These are phyloP conservation scores for Globisporangium ultimum DNA, from an alignment of 352 stramenopile genomes.

Conservation along the genomic window DNA sequence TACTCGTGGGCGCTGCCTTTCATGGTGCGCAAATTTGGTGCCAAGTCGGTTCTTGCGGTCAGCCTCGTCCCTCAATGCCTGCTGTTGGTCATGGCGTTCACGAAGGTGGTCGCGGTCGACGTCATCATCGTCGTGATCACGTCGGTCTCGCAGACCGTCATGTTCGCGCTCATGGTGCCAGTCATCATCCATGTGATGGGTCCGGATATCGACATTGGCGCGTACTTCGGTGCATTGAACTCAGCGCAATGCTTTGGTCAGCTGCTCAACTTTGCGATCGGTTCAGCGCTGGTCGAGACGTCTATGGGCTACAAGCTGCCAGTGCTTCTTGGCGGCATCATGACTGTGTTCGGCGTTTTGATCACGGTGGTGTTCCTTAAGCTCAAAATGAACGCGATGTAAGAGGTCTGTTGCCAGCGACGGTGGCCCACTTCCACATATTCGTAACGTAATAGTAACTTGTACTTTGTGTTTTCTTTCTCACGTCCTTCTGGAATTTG, in stretches of 20 bases:
- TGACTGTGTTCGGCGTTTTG: slow-evolving; percentile 57
- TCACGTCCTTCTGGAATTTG: no score
- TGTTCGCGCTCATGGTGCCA: slow-evolving; percentile 49
- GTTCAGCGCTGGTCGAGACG: slow-evolving; percentile 30
- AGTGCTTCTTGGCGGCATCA: slow-evolving; percentile 20
- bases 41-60: slow-evolving; percentile 27
- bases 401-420: slow-evolving; percentile 1
- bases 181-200: slow-evolving; percentile 48
- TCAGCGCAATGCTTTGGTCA: slow-evolving; percentile 51
- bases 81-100: slow-evolving; percentile 45
- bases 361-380: slow-evolving; percentile 50
- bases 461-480: no score
- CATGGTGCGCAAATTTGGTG: slow-evolving; percentile 31
- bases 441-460: no score
- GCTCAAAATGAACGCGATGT: slow-evolving; percentile 83
- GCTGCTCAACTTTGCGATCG: slow-evolving; percentile 48
- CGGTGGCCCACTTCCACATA: no score
- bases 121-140: slow-evolving; percentile 37
- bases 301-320: slow-evolving; percentile 23
- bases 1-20: slow-evolving; percentile 41
- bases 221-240: slow-evolving; percentile 52
- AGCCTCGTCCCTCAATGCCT: slow-evolving; percentile 33
- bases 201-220: slow-evolving; percentile 28
- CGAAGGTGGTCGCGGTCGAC: slow-evolving; percentile 24
- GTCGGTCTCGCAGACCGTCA: slow-evolving; percentile 33